Base-by-base conservation (phyloP, 2,329 filamentous ascomycete genomes). In the Fusarium mundagurra region DNA sequence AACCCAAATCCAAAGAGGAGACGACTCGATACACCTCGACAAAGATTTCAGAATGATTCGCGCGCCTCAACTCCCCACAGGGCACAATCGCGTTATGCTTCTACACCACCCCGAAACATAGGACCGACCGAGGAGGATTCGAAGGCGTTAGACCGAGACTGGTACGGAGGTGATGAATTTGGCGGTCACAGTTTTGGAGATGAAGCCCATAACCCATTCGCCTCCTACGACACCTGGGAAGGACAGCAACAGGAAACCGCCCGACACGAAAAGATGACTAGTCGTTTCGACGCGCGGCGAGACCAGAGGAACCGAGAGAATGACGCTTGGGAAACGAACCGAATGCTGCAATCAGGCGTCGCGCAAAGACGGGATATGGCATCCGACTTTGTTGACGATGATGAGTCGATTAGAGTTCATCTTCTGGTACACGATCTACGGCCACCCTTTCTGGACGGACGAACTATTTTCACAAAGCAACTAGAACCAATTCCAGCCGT, bases 281-380 rank as follows among this genome's bases (percentile, higher is more conserved):
- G 89, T 60, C 92, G 89, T 77, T 89, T 87, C 78, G 89, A 86
- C 61, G 93, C 93, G 50, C 89, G 93, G 58, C 92, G 92, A 69
- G 88, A 94, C 66, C 94, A 98, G 83, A 94, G 95, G 77, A 94
- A 98, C 82, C 95, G 93, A 80, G 96, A 99, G 80, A 95, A 96
- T 48, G 96, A 99, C 83, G 96, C 95, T 1, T 99, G 96, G 96
- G 97, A 99, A 83, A 96, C 96, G 22, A 99, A 99, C 82, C 93
- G 96, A 67, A 98, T 99, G 96, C 88, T 99, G 69, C 96, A 95
- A 3, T 98, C 95, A 27, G 96, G 96, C 64, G 95, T 99, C 24
- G 96, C 96, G 24, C 97, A 99, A 82, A 88, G 96, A 79, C 88
- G 94, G 75, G 94, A 96, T 78, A 90, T 94, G 80, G 92, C 92